Conservation (phyloP, 129 eudicot species). For the Chrysanthemum seticuspe region DNA sequence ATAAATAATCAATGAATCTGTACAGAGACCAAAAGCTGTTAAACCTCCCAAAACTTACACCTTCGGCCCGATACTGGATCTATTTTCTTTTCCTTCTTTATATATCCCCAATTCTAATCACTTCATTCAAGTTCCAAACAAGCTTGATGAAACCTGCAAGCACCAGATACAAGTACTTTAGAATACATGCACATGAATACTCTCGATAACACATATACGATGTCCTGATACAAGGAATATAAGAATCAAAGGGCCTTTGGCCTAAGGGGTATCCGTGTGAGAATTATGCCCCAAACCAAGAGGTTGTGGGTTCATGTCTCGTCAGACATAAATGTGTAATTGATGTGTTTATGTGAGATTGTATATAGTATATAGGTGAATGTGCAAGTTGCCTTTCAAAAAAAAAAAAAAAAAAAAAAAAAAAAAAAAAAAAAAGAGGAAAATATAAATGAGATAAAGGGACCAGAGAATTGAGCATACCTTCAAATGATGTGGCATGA, state of each 20-base stretch:
- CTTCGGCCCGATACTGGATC: not conserved
- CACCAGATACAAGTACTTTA: conserved; percentile 2
- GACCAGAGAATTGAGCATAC: conserved; percentile 29
- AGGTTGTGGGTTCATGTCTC: not conserved
- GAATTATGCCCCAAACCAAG: no score
- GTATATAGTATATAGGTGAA: no score
- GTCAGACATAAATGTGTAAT: not conserved
- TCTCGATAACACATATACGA: not conserved
- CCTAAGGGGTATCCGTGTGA: no score
- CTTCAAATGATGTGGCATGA: conserved; percentile 99
- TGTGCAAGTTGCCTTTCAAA: no score
- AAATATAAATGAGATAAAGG: not conserved
- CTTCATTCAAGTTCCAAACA: conserved; percentile 27
- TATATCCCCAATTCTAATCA: not conserved
- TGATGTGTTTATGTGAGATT: no score
- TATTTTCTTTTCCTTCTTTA: conserved; percentile 1
- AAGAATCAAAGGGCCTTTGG: no score
- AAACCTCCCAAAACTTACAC: conserved; percentile 22
- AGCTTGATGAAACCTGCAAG: conserved; percentile 35
- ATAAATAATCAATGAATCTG: conserved; percentile 35
- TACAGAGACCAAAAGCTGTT: conserved; percentile 20
- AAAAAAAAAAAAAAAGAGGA: no score
- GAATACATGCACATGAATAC: not conserved
- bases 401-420: no score
- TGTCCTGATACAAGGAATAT: no score